Evolutionary conservation across 2,329 filamentous ascomycete species (phyloP).

Genomic region (Metarhizium sp.): DNA sequence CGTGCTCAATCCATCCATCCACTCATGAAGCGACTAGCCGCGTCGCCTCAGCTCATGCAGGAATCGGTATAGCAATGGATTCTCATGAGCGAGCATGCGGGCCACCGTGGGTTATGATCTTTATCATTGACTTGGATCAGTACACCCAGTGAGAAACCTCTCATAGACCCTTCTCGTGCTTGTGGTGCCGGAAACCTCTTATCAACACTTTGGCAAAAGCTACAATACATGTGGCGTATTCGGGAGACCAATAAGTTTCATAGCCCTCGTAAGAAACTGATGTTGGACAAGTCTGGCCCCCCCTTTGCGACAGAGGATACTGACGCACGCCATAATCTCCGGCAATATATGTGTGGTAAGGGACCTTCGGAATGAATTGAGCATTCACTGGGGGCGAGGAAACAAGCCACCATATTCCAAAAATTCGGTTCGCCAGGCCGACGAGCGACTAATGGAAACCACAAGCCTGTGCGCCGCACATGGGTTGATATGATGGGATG

Average conservation of each 20-base stretch:
- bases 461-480: neutral
- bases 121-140: neutral
- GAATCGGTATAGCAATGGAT: neutral
- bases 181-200: too few species aligned
- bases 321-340: neutral
- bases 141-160: neutral
- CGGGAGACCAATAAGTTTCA: too few species aligned
- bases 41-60: slow-evolving; percentile 6
- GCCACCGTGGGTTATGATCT: neutral
- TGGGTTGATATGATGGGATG: neutral
- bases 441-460: neutral
- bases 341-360: neutral
- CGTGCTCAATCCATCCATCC: slow-evolving; percentile 1
- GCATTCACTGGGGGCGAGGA: neutral
- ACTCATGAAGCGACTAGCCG: slow-evolving; percentile 1
- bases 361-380: neutral
- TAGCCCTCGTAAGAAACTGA: too few species aligned
- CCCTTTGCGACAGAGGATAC: neutral
- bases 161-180: neutral
- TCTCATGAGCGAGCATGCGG: neutral
- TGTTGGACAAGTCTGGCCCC: neutral
- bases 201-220: too few species aligned
- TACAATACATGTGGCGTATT: too few species aligned
- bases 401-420: neutral
- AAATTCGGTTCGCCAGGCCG: neutral